Evolutionary conservation across 306 rosid species (phyloP).

Genomic region (Medicago lupulina): DNA sequence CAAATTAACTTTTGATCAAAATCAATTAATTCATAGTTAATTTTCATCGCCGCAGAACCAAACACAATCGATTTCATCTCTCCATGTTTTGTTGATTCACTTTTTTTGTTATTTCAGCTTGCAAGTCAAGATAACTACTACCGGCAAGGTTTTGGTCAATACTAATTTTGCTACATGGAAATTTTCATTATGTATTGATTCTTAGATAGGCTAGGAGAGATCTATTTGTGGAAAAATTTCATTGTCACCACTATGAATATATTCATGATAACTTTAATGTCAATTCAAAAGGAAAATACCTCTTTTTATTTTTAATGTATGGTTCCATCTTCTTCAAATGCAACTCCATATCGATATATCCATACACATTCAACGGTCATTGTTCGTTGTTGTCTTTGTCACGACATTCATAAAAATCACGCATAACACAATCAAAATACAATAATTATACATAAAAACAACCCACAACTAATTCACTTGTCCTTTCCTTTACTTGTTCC

Average conservation of each 20-base stretch:
- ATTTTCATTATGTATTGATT: constrained; percentile 33
- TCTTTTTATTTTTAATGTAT: no score
- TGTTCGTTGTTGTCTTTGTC: no score
- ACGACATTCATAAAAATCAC: no score
- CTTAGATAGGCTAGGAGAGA: constrained; percentile 38
- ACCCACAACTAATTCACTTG: no score
- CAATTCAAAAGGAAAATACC: background rate
- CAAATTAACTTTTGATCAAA: background rate
- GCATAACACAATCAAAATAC: no score
- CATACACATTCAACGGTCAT: no score
- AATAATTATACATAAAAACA: no score
- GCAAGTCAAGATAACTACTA: constrained; percentile 41
- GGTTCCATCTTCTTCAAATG: no score
- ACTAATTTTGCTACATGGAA: constrained; percentile 38
- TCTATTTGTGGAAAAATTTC: constrained; percentile 31
- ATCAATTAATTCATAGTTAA: background rate
- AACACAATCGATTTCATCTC: background rate
- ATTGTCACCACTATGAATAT: constrained; percentile 25
- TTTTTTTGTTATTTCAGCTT: constrained; percentile 42
- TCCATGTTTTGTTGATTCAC: background rate
- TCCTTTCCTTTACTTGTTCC: no score
- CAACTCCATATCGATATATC: no score
- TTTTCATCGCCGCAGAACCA: background rate
- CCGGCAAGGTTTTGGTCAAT: constrained; percentile 36
- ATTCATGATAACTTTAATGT: background rate